Evolutionary conservation across 345 rosid species (phyloP).

Genomic region (Zanthoxylum bungeanum): DNA sequence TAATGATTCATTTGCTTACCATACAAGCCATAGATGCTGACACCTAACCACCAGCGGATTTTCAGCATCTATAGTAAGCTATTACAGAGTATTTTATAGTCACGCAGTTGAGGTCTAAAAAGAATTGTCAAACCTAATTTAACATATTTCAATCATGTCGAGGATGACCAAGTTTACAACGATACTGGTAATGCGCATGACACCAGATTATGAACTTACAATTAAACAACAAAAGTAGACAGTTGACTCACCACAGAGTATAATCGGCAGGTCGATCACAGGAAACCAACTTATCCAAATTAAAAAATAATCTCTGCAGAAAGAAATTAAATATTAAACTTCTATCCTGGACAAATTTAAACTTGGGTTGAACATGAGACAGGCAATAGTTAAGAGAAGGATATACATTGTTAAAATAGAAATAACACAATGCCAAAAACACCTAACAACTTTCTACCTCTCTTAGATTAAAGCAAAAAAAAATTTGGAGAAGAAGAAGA

Average conservation of each 20-base stretch:
- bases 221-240: background rate
- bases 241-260: slow-evolving; percentile 59
- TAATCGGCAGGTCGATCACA: slow-evolving; percentile 71
- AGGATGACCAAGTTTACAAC: slow-evolving; percentile 11
- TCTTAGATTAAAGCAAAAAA: background rate
- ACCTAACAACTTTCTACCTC: background rate
- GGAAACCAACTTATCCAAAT: slow-evolving; percentile 76
- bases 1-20: background rate
- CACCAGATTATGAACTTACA: slow-evolving; percentile 8
- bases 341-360: background rate
- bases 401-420: background rate
- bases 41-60: background rate
- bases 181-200: slow-evolving; percentile 1
- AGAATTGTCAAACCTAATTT: slow-evolving; percentile 5
- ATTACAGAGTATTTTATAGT: background rate
- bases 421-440: background rate
- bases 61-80: background rate
- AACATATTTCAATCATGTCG: background rate
- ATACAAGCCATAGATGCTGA: background rate
- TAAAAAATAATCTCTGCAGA: slow-evolving; percentile 66
- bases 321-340: slow-evolving; percentile 7
- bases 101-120: slow-evolving; percentile 1
- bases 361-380: background rate
- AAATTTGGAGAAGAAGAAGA: no score
- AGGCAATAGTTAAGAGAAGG: background rate